A percentile compares a stretch with the other conserved stretches of the same genome.
These are phyloP conservation scores for Penicillium digitatum DNA, from an alignment of 2,329 filamentous ascomycete species.

Conservation along the genomic window DNA sequence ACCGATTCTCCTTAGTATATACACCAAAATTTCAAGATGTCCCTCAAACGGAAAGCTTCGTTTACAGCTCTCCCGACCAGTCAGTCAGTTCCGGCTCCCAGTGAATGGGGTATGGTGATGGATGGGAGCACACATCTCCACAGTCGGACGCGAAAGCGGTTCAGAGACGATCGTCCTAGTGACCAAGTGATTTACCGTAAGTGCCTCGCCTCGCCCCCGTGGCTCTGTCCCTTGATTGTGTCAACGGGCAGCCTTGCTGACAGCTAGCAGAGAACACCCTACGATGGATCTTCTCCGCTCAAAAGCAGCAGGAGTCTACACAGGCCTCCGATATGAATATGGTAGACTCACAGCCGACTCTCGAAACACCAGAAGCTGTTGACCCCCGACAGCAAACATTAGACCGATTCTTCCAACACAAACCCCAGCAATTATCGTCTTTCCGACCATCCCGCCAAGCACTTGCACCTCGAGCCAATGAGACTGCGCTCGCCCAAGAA, in stretches of 20 bases:
- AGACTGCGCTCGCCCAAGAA: slow-evolving; percentile 15
- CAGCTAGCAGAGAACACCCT: slow-evolving; percentile 39
- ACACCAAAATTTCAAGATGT: slow-evolving; percentile 40
- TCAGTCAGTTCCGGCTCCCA: slow-evolving; percentile 12
- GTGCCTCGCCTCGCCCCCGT: slow-evolving; percentile 8
- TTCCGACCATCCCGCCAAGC: slow-evolving; percentile 20
- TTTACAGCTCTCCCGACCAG: slow-evolving; percentile 44
- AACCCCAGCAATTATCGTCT: slow-evolving; percentile 14
- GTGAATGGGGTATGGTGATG: slow-evolving; percentile 26
- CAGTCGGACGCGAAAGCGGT: slow-evolving; percentile 57
- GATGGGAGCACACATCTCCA: slow-evolving; percentile 46
- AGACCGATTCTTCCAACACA: slow-evolving; percentile 39
- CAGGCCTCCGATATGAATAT: slow-evolving; percentile 19
- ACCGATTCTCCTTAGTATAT: not conserved
- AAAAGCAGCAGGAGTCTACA: slow-evolving; percentile 28
- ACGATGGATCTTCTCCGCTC: slow-evolving; percentile 42
- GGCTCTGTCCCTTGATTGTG: not conserved
- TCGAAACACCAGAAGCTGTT: slow-evolving; percentile 26
- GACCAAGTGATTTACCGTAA: slow-evolving; percentile 55
- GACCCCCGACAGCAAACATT: slow-evolving; percentile 43
- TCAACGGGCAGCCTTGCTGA: slow-evolving; percentile 15
- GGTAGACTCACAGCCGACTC: slow-evolving; percentile 23
- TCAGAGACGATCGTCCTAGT: slow-evolving; percentile 56
- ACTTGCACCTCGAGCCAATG: slow-evolving; percentile 23
- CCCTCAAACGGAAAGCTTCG: slow-evolving; percentile 58